These are phyloP conservation scores for Raddia guianensis DNA, from an alignment of 176 grass and related monocot genomes.

Conservation along the genomic window DNA sequence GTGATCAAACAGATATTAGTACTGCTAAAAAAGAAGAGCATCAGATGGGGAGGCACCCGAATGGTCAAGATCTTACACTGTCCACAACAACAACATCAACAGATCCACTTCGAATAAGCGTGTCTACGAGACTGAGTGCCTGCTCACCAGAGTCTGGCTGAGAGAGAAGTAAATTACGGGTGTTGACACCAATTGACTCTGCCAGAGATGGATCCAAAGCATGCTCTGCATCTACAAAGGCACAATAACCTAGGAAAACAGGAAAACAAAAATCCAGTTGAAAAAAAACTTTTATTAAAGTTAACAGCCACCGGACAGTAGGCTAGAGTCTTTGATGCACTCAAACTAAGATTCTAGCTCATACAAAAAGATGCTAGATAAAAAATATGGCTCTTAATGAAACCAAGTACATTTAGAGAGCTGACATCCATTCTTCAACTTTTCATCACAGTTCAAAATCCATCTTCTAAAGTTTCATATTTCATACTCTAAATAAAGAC, in stretches of 20 bases:
- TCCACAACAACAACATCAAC: constrained; percentile 99
- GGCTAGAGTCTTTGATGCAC: background rate
- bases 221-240: constrained; percentile 95
- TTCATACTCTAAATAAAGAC: background rate
- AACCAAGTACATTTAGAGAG: background rate
- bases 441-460: constrained; percentile 1
- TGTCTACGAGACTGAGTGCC: constrained; percentile 94
- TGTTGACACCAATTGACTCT: constrained; percentile 89
- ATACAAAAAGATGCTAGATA: background rate
- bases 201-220: constrained; percentile 95
- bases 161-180: constrained; percentile 82
- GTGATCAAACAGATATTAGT: constrained; percentile 20
- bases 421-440: background rate
- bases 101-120: constrained; percentile 94
- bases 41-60: background rate
- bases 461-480: background rate
- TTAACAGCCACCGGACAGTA: background rate
- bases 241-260: constrained; percentile 81
- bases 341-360: constrained; percentile 12
- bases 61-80: constrained; percentile 71
- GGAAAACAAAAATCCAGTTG: constrained; percentile 20
- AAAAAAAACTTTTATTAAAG: background rate
- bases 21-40: constrained; percentile 21
- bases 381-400: constrained; percentile 5
- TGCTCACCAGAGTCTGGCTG: constrained; percentile 93